These are phyloP conservation scores for Prunus dulcis DNA, from an alignment of 306 rosid species.

Conservation along the genomic window DNA sequence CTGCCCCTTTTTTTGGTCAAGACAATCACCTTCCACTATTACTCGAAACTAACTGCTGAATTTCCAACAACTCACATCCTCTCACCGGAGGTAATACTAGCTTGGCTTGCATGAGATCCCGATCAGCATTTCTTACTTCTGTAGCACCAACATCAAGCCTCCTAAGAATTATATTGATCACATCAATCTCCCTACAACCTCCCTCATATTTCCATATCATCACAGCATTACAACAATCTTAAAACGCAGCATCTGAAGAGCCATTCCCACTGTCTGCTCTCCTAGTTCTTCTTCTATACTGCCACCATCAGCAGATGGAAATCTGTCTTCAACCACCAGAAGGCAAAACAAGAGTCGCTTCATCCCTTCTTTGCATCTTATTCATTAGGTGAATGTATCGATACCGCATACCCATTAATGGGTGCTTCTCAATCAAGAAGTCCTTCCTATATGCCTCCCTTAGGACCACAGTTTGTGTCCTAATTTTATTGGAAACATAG, in stretches of 20 bases:
- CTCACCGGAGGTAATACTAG: background rate
- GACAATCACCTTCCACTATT: background rate
- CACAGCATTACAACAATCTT: background rate
- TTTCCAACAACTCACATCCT: background rate
- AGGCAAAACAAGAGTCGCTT: constrained; percentile 18
- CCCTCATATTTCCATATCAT: background rate
- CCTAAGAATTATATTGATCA: background rate
- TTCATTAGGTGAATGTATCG: constrained; percentile 67
- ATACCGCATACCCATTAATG: constrained; percentile 65
- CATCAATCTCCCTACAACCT: background rate
- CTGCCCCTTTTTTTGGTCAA: background rate
- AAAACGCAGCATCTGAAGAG: background rate
- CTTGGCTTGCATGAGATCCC: background rate
- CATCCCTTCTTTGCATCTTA: constrained; percentile 28
- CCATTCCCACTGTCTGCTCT: background rate
- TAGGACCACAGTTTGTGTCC: constrained; percentile 74
- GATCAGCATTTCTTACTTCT: background rate
- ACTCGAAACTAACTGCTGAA: background rate
- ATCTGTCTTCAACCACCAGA: background rate
- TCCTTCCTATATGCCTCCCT: constrained; percentile 79
- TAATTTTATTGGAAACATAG: constrained; percentile 71
- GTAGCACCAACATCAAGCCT: background rate
- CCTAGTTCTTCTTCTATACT: background rate
- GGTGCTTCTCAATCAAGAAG: constrained; percentile 62
- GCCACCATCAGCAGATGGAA: background rate